Evolutionary conservation across 2,329 filamentous ascomycete species (phyloP).

Genomic region (Paecilomyces formosus): DNA sequence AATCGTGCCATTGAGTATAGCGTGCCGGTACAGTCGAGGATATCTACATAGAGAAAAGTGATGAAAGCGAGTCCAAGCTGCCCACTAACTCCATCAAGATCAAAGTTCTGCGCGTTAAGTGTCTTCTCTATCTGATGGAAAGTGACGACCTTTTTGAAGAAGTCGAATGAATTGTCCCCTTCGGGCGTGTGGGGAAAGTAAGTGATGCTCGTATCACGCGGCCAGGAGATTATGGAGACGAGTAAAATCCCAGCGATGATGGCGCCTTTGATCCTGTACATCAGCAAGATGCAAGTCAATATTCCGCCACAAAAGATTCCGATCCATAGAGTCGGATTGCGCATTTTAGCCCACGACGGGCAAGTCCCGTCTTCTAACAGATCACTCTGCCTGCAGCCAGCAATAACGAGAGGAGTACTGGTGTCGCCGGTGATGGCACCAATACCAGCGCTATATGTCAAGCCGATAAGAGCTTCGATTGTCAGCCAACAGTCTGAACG

Average conservation of each 20-base stretch:
- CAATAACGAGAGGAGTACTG: constrained; percentile 64
- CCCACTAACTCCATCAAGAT: constrained; percentile 58
- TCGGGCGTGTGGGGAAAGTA: constrained; percentile 68
- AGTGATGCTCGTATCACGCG: constrained; percentile 65
- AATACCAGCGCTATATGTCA: constrained; percentile 75
- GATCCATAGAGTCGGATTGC: constrained; percentile 76
- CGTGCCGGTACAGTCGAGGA: constrained; percentile 78
- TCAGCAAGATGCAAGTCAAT: constrained; percentile 70
- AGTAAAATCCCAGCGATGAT: constrained; percentile 77
- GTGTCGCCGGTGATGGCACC: constrained; percentile 65
- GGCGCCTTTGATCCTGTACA: constrained; percentile 80
- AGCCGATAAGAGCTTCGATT: constrained; percentile 45
- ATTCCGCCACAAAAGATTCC: constrained; percentile 82
- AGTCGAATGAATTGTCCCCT: constrained; percentile 67
- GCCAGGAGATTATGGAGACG: constrained; percentile 85
- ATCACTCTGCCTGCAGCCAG: constrained; percentile 57
- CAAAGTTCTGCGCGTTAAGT: constrained; percentile 67
- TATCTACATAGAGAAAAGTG: constrained; percentile 86
- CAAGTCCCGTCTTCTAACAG: constrained; percentile 49
- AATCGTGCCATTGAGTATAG: constrained; percentile 87
- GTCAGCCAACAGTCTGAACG: background rate
- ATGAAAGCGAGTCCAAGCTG: constrained; percentile 79
- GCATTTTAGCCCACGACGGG: constrained; percentile 63
- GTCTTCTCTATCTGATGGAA: constrained; percentile 70
- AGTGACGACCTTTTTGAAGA: constrained; percentile 80